phyloP scores from a whole-genome alignment of 208 protist species.

The Novymonas esmeraldas region DNA sequence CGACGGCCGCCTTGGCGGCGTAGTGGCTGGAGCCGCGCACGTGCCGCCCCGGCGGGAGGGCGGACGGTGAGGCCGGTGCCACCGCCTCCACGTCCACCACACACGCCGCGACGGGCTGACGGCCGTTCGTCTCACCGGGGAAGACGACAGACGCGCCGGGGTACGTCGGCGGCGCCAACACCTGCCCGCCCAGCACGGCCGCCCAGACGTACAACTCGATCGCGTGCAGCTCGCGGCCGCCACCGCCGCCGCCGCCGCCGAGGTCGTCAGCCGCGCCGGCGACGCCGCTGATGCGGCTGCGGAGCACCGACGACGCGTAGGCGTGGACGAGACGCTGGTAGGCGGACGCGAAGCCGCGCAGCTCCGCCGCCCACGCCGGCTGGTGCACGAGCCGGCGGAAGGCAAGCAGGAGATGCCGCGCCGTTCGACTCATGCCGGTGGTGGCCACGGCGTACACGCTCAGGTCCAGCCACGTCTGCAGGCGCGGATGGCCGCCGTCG shows the following conservation, averaged over 20 bases:
- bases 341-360: slow-evolving; percentile 28
- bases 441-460: slow-evolving; percentile 29
- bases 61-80: background rate
- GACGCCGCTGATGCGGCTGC: background rate
- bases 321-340: slow-evolving; percentile 25
- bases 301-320: slow-evolving; percentile 17
- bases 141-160: slow-evolving; percentile 17
- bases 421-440: slow-evolving; percentile 31
- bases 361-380: slow-evolving; percentile 31
- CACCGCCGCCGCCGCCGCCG: background rate
- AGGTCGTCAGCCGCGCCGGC: background rate
- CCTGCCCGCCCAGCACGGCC: slow-evolving; percentile 39
- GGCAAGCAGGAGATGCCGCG: slow-evolving; percentile 36
- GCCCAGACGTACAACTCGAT: slow-evolving; percentile 35
- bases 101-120: slow-evolving; percentile 13
- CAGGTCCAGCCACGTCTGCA: slow-evolving; percentile 27
- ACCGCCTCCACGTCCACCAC: slow-evolving; percentile 22
- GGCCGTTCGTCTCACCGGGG: slow-evolving; percentile 20
- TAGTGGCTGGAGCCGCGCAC: slow-evolving; percentile 27
- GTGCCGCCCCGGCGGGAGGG: background rate
- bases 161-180: slow-evolving; percentile 20
- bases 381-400: slow-evolving; percentile 32
- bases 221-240: slow-evolving; percentile 14
- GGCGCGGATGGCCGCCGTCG: slow-evolving; percentile 18
- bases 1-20: slow-evolving; percentile 2